These are phyloP conservation scores for Blastosporella zonata DNA, from an alignment of 1,284 basidiomycete species.

Conservation along the genomic window DNA sequence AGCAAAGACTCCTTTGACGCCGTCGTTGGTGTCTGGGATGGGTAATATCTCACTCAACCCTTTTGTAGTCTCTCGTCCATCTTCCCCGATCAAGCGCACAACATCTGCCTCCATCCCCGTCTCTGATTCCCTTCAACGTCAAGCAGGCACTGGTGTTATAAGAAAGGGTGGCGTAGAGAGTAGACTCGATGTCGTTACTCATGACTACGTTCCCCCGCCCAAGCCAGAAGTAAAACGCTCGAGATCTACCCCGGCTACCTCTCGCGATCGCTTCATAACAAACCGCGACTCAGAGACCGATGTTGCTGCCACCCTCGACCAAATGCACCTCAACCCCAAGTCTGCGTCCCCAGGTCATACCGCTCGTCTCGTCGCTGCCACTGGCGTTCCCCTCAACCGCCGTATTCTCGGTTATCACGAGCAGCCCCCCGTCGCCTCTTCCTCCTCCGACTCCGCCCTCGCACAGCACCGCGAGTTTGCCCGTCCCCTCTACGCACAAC, in stretches of 20 bases:
- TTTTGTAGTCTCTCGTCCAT: slow-evolving; percentile 55
- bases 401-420: slow-evolving; percentile 80
- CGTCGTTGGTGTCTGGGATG: slow-evolving; percentile 56
- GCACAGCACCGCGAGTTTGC: slow-evolving; percentile 72
- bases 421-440: slow-evolving; percentile 65
- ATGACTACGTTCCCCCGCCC: slow-evolving; percentile 41
- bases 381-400: slow-evolving; percentile 69
- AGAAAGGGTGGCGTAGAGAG: slow-evolving; percentile 74
- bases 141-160: slow-evolving; percentile 65
- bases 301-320: slow-evolving; percentile 62
- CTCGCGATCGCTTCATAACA: slow-evolving; percentile 73
- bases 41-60: slow-evolving; percentile 61
- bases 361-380: slow-evolving; percentile 68
- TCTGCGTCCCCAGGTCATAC: slow-evolving; percentile 72
- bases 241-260: slow-evolving; percentile 62
- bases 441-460: slow-evolving; percentile 64
- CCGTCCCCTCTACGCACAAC: slow-evolving; percentile 64
- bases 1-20: slow-evolving; percentile 68
- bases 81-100: slow-evolving; percentile 63
- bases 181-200: slow-evolving; percentile 66
- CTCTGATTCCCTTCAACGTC: slow-evolving; percentile 53
- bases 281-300: slow-evolving; percentile 43
- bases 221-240: slow-evolving; percentile 69
- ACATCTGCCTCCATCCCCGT: slow-evolving; percentile 46
- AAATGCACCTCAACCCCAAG: slow-evolving; percentile 57